Percentiles rank a stretch among this genome's conserved stretches.
Conservation (phyloP, 768 basidiomycete species). For the Botryobasidium botryosum region DNA sequence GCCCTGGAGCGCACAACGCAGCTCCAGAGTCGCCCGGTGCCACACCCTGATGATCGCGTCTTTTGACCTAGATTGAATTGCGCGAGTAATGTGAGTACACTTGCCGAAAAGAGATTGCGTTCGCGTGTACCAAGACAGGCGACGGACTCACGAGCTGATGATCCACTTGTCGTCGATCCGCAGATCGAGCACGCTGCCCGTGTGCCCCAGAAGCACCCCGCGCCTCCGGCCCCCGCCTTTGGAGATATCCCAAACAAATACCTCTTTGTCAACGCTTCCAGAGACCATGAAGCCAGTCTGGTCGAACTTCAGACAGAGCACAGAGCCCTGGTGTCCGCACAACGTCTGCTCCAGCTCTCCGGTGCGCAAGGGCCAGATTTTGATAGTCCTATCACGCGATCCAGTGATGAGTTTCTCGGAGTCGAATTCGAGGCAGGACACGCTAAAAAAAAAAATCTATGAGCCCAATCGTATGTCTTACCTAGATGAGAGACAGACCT, state of each 20-base stretch:
- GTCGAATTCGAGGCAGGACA: slow-evolving; percentile 79
- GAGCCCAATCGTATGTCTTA: not conserved
- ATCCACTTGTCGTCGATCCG: slow-evolving; percentile 72
- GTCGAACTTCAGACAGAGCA: slow-evolving; percentile 77
- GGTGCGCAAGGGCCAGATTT: slow-evolving; percentile 64
- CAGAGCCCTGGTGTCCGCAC: slow-evolving; percentile 49
- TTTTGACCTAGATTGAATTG: slow-evolving; percentile 59
- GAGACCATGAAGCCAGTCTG: slow-evolving; percentile 59
- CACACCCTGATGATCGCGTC: slow-evolving; percentile 74
- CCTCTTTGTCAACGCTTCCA: slow-evolving; percentile 72
- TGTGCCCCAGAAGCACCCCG: slow-evolving; percentile 59
- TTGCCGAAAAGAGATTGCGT: not conserved
- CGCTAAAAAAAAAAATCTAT: too few species aligned
- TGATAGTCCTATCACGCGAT: slow-evolving; percentile 69
- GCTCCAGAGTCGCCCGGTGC: slow-evolving; percentile 45
- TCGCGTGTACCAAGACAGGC: slow-evolving; percentile 3
- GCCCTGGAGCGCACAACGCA: slow-evolving; percentile 50
- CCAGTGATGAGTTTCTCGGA: slow-evolving; percentile 58
- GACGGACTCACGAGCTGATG: slow-evolving; percentile 74
- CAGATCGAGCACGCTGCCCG: slow-evolving; percentile 71
- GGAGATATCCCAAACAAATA: slow-evolving; percentile 66
- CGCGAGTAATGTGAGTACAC: not conserved
- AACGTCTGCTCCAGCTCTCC: too few species aligned
- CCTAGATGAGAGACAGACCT: too few species aligned
- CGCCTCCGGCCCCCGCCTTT: slow-evolving; percentile 26